phyloP scores from a whole-genome alignment of 805 yeast genomes.

The Maudiozyma serrabonitensis region DNA sequence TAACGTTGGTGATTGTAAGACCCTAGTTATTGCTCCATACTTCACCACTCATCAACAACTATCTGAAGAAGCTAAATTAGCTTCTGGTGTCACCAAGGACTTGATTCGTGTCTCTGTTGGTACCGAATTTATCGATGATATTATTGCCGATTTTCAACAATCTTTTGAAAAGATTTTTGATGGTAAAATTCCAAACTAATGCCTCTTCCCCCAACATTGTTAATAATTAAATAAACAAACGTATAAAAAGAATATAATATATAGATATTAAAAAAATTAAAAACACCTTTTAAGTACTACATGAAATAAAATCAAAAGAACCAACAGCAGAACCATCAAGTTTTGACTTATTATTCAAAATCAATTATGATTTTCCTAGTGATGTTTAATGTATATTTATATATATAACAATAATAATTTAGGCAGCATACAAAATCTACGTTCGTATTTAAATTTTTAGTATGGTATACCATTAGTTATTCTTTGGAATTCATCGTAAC shows the following conservation, averaged over 20 bases:
- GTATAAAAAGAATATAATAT: background rate
- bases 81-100: slow-evolving; percentile 83
- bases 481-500: slow-evolving; percentile 95
- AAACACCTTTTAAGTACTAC: background rate
- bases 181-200: slow-evolving; percentile 14
- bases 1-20: slow-evolving; percentile 93
- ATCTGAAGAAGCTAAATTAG: slow-evolving; percentile 64
- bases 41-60: slow-evolving; percentile 94
- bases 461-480: slow-evolving; percentile 96
- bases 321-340: no score
- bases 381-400: no score
- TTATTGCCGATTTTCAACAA: slow-evolving; percentile 81
- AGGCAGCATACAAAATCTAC: background rate
- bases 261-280: background rate
- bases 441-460: background rate
- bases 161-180: slow-evolving; percentile 49
- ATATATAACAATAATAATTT: no score
- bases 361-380: background rate
- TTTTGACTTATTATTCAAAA: no score
- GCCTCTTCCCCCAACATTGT: background rate
- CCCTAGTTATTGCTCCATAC: slow-evolving; percentile 92
- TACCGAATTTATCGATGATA: slow-evolving; percentile 83
- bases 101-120: slow-evolving; percentile 86
- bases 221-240: background rate
- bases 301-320: background rate